Evolutionary conservation across 2,329 filamentous ascomycete species (phyloP), one percentile per base, ranked within the genome.

Genomic region (Leptosphaerulina australis): DNA sequence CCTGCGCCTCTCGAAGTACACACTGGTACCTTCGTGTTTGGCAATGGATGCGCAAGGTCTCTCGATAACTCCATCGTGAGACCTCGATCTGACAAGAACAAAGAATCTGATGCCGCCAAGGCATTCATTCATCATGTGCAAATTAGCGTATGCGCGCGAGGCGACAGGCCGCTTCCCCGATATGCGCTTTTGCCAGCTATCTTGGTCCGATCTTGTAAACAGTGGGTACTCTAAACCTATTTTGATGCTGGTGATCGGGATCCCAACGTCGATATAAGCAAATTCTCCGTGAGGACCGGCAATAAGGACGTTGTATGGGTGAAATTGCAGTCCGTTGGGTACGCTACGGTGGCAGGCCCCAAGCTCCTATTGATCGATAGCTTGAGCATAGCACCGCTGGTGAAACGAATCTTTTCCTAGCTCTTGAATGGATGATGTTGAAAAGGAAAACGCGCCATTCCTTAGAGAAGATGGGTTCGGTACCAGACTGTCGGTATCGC

Each of bases 401-500:
- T 17, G 20, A 29, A 6, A 14, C 12, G 17, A 30, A 18, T 24
- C 26, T 21, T 37, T n/a, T 14, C n/a, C 28, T 38, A 22, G 39
- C 28, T 44, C 28, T 44, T 15, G 26, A 17, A 43, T 12, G 29
- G 24, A 35, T 45, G 45, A 57, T 34, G 36, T 55, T 49, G 47
- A 50, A 49, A 48, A 12, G 24, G 18, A 51, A 52, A 55, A 55
- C 37, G 53, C 63, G 63, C 63, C 58, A 62, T 53, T 41, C 31
- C 39, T 62, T 60, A 60, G 58, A 65, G 53, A 54, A 63, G 55
- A 60, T 50, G 58, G 58, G 59, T 60, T 70, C 68, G 68, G 53
- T 68, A 67, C 69, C 69, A 68, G 31, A 9, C 60, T 63, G 62
- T 64, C 67, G 69, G 68, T 48, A 55, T 54, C 22, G 20, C 40